phyloP scores from a whole-genome alignment of 371 early-diverging fungal species.

The Lichtheimia ornata region DNA sequence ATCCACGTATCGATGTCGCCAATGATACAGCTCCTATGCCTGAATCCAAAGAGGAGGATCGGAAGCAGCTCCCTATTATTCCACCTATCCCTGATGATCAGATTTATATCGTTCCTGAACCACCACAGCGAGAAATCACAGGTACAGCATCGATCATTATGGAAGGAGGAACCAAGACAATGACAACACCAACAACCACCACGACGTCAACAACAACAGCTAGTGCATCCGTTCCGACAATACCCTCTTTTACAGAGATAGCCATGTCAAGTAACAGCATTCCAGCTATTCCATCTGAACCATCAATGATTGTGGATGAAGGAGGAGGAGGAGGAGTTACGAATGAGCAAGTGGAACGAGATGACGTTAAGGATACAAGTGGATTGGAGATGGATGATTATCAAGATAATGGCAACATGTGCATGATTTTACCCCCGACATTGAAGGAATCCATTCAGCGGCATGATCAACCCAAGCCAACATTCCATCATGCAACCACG shows the following conservation, averaged over 20 bases:
- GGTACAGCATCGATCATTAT: not conserved
- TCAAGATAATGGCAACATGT: no score
- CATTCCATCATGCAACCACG: not conserved
- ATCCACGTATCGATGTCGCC: conserved; percentile 28
- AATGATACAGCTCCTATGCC: conserved; percentile 23
- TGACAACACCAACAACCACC: not conserved
- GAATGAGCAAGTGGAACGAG: no score
- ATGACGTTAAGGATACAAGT: no score
- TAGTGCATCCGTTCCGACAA: not conserved
- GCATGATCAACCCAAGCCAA: not conserved
- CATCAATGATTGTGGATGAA: not conserved
- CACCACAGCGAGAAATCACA: not conserved
- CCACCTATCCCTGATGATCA: conserved; percentile 8
- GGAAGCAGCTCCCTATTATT: conserved; percentile 9
- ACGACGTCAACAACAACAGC: not conserved
- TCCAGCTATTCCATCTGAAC: not conserved
- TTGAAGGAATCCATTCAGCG: not conserved
- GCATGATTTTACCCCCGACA: no score
- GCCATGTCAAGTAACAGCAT: not conserved
- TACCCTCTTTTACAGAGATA: no score
- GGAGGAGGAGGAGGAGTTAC: no score
- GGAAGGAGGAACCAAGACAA: not conserved
- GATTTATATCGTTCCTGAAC: not conserved
- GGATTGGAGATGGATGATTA: no score
- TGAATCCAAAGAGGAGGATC: conserved; percentile 15